Base-by-base conservation (phyloP, 176 grass and related monocot species). In the Raddia guianensis region DNA sequence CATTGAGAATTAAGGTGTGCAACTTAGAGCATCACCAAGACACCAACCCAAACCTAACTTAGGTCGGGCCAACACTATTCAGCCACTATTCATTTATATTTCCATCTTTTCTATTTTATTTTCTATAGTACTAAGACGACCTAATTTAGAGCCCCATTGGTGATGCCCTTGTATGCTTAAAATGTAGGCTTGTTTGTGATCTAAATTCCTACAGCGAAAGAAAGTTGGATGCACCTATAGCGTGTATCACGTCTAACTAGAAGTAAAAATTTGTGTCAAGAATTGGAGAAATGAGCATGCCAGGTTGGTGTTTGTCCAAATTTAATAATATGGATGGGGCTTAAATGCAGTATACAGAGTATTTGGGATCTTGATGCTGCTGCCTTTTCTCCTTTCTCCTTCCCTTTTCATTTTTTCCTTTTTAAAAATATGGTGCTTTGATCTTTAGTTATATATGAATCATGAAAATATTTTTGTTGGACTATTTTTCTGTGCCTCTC, bases 321-420 rank as follows among this genome's bases (percentile, higher is more conserved):
- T 58, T 20, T 6, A 60, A 33, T 18, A 11, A 42, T 48, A 55
- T 55, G 35, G 42, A 37, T 73, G 73, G 3, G 58, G 42, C 35
- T 68, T 21, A 55, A 50, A 18, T 66, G 50, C 12, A 61, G 8
- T 52, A 80, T 9, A 18, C 27, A n/a, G 16, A 18, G 6, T 13
- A 52, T 32, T 68, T 77, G 35, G 13, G 55, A 77, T 63, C 8
- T 83, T 87, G 57, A 81, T 34, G 12, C 3, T 40, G 20, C 78
- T 79, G 16, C 11, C 32, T 13, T 49, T 8, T 35, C 34, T 49
- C 1, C 4, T 10, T 21, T 4, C 0, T 0, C 9, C 0, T 55
- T 2, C 27, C 27, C 27, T 27, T 27, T 27, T 27, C 27, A 27
- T 27, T 27, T 27, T 27, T 27, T 27, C 27, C 27, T 57, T 57